Percentiles rank a stretch among this genome's conserved stretches.
Conservation (phyloP, 2,329 filamentous ascomycete genomes). For the Remersonia thermophila region DNA sequence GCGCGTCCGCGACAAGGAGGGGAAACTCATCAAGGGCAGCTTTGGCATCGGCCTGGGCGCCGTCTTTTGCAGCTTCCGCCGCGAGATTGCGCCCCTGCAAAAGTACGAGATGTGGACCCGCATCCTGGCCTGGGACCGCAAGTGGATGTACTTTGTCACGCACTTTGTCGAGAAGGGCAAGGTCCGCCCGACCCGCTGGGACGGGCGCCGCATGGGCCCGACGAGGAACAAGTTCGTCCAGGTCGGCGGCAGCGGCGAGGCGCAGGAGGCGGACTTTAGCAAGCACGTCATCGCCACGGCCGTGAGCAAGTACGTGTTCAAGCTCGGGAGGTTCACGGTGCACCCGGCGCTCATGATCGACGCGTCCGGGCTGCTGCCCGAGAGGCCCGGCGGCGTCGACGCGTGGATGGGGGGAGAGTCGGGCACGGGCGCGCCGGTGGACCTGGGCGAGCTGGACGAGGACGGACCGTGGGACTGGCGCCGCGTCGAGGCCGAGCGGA, state of each 20-base stretch:
- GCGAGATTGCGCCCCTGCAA: conserved; percentile 58
- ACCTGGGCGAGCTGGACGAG: conserved; percentile 24
- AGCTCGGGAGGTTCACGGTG: conserved; percentile 70
- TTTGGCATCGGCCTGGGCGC: conserved; percentile 58
- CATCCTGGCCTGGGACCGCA: conserved; percentile 63
- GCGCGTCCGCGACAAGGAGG: conserved; percentile 39
- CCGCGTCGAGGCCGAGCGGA: conserved; percentile 41
- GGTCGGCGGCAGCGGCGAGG: conserved; percentile 16
- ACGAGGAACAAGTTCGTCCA: conserved; percentile 7
- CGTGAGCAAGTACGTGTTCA: conserved; percentile 71
- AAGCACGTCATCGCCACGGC: conserved; percentile 59
- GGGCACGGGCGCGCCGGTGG: conserved; percentile 28
- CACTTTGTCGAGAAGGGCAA: conserved; percentile 57
- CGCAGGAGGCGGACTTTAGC: conserved; percentile 35
- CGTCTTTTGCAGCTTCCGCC: conserved; percentile 61
- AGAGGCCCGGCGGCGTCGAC: conserved; percentile 41
- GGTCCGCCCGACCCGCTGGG: conserved; percentile 42
- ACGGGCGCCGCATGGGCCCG: conserved; percentile 31
- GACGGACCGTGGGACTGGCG: conserved; percentile 45
- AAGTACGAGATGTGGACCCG: conserved; percentile 63
- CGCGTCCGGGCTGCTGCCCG: conserved; percentile 61
- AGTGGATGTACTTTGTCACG: conserved; percentile 68
- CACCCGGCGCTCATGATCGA: conserved; percentile 66
- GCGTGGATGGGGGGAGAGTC: conserved; percentile 43
- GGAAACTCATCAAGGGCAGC: conserved; percentile 37